Percentiles rank a stretch among this genome's conserved stretches.
Conservation (phyloP, 2,329 filamentous ascomycete genomes). For the Cladosporium sp. region DNA sequence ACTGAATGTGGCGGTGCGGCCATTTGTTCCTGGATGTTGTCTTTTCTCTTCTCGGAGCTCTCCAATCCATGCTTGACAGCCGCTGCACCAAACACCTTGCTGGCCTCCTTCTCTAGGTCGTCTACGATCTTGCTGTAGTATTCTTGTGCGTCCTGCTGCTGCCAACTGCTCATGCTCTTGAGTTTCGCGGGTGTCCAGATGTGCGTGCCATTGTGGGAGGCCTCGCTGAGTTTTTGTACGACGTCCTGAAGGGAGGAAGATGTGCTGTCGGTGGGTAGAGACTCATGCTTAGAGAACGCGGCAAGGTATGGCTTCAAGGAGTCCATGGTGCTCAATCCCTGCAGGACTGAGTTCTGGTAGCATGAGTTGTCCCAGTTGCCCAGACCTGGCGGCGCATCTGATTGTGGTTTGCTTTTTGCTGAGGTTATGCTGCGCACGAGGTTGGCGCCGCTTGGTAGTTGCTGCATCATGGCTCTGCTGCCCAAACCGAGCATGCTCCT, state of each 20-base stretch:
- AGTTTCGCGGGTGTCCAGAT: slow-evolving; percentile 80
- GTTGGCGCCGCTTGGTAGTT: slow-evolving; percentile 36
- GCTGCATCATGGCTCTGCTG: slow-evolving; percentile 39
- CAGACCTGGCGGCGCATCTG: slow-evolving; percentile 59
- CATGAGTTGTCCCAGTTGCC: slow-evolving; percentile 95
- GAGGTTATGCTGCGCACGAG: slow-evolving; percentile 33
- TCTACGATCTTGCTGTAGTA: slow-evolving; percentile 80
- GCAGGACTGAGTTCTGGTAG: slow-evolving; percentile 92
- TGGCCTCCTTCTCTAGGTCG: slow-evolving; percentile 60
- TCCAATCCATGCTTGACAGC: slow-evolving; percentile 31
- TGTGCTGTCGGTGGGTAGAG: slow-evolving; percentile 25
- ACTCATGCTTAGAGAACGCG: neutral
- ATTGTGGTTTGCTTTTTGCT: slow-evolving; percentile 25
- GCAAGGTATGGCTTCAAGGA: slow-evolving; percentile 67
- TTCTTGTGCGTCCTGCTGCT: slow-evolving; percentile 96
- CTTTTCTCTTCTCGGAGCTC: slow-evolving; percentile 21
- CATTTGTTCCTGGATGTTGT: slow-evolving; percentile 40
- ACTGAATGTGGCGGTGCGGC: slow-evolving; percentile 47
- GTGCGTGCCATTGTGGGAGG: slow-evolving; percentile 69
- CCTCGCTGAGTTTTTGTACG: slow-evolving; percentile 68
- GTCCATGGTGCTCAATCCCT: slow-evolving; percentile 68
- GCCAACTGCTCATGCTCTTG: slow-evolving; percentile 92
- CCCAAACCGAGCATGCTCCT: slow-evolving; percentile 41
- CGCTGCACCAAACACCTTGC: slow-evolving; percentile 32
- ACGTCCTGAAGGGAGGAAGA: slow-evolving; percentile 59